Percentiles rank a stretch among this genome's conserved stretches.
Evolutionary conservation across 2,329 filamentous ascomycete species (phyloP).

Genomic region (Penicillium olsonii): DNA sequence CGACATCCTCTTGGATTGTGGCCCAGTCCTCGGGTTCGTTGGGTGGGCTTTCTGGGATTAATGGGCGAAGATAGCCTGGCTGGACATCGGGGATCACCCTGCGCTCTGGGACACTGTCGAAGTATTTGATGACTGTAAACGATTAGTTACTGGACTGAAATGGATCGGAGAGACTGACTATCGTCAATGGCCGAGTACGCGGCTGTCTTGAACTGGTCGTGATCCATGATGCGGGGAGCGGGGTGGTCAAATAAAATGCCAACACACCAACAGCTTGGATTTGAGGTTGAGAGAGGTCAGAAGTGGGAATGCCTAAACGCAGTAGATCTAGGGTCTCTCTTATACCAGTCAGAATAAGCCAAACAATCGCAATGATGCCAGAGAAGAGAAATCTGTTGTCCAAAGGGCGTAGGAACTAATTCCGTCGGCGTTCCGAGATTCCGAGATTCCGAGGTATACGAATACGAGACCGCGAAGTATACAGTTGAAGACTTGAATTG

Average conservation of each 20-base stretch:
- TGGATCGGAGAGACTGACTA: slow-evolving; percentile 55
- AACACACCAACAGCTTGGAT: too few species aligned
- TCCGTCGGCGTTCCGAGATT: not conserved
- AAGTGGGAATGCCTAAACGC: too few species aligned
- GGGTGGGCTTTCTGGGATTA: slow-evolving; percentile 71
- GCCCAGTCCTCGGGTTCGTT: slow-evolving; percentile 70
- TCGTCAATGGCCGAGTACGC: slow-evolving; percentile 80
- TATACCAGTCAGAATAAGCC: not conserved
- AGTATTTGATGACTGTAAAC: slow-evolving; percentile 74
- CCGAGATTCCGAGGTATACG: not conserved
- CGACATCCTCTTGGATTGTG: slow-evolving; percentile 79
- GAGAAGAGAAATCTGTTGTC: not conserved
- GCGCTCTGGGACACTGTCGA: slow-evolving; percentile 69
- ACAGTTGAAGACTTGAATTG: too few species aligned
- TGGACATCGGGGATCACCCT: slow-evolving; percentile 75
- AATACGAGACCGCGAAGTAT: not conserved
- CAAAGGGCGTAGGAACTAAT: slow-evolving; percentile 7
- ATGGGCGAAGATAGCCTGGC: slow-evolving; percentile 80
- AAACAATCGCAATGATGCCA: not conserved
- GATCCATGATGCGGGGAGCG: slow-evolving; percentile 63
- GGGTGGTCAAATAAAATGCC: not conserved
- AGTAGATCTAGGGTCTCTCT: too few species aligned
- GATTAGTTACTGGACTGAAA: not conserved
- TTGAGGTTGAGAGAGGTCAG: too few species aligned
- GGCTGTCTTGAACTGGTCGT: slow-evolving; percentile 73